A percentile compares a stretch with the other conserved stretches of the same genome.
These are phyloP conservation scores for Emericellopsis cladophorae DNA, from an alignment of 2,329 filamentous ascomycete genomes.

Conservation along the genomic window DNA sequence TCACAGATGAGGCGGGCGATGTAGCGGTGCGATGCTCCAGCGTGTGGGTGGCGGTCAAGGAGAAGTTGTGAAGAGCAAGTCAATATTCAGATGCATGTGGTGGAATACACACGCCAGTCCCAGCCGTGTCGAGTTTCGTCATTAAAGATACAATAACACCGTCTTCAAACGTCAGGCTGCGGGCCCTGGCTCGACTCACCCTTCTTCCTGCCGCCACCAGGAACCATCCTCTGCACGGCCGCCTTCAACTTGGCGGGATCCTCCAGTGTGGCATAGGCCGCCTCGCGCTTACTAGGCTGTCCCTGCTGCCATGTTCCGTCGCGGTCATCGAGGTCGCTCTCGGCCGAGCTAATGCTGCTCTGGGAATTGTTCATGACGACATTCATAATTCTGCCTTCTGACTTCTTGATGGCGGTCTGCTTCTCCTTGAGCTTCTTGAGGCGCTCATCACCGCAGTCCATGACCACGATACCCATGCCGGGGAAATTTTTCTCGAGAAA, in stretches of 20 bases:
- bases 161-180: too few relatives aligned
- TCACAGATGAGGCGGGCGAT: slow-evolving; percentile 15
- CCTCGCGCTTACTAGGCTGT: slow-evolving; percentile 38
- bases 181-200: too few relatives aligned
- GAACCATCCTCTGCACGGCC: slow-evolving; percentile 13
- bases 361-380: slow-evolving; percentile 46
- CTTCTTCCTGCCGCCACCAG: slow-evolving; percentile 3
- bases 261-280: slow-evolving; percentile 35
- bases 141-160: not conserved
- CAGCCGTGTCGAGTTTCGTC: too few relatives aligned
- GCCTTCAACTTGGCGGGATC: slow-evolving; percentile 33
- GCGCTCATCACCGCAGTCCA: slow-evolving; percentile 68
- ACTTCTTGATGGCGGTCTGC: slow-evolving; percentile 64
- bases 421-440: slow-evolving; percentile 64
- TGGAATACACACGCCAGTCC: too few relatives aligned
- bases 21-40: slow-evolving; percentile 17
- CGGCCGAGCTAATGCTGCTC: slow-evolving; percentile 37
- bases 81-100: too few relatives aligned
- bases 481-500: slow-evolving; percentile 67
- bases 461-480: slow-evolving; percentile 58
- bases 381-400: slow-evolving; percentile 34
- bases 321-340: slow-evolving; percentile 36
- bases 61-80: slow-evolving; percentile 5
- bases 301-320: slow-evolving; percentile 24
- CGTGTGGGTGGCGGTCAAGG: slow-evolving; percentile 17